phyloP scores from a whole-genome alignment of 495 filamentous ascomycete genomes.

The Chaetomium cochliodes region DNA sequence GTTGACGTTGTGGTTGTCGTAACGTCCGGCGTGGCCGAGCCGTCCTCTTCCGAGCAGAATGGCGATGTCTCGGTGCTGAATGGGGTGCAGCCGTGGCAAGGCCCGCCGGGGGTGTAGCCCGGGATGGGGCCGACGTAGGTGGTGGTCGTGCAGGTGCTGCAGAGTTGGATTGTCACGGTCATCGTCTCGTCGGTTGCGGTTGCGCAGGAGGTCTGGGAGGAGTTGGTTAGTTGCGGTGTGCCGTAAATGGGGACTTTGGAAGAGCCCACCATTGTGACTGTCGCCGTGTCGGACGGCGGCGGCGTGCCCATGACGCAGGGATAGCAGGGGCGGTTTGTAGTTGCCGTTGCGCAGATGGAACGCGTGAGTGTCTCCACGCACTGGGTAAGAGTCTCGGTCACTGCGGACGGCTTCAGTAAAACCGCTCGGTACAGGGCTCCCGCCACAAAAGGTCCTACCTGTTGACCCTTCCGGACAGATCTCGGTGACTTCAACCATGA shows the following conservation, averaged over 20 bases:
- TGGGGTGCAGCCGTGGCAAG: slow-evolving; percentile 33
- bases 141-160: slow-evolving; percentile 31
- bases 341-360: slow-evolving; percentile 42
- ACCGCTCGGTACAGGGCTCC: no score
- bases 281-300: slow-evolving; percentile 30
- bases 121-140: slow-evolving; percentile 36
- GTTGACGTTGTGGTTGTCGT: slow-evolving; percentile 4
- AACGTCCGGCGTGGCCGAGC: neutral
- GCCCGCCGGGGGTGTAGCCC: slow-evolving; percentile 33
- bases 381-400: slow-evolving; percentile 29
- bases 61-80: neutral
- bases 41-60: neutral
- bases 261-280: slow-evolving; percentile 35
- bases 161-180: slow-evolving; percentile 34
- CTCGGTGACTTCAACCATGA: slow-evolving; percentile 37
- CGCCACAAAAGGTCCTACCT: slow-evolving; percentile 14
- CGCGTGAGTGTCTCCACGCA: slow-evolving; percentile 34
- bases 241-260: neutral
- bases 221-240: neutral
- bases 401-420: slow-evolving; percentile 16
- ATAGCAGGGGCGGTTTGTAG: slow-evolving; percentile 40
- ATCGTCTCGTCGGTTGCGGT: slow-evolving; percentile 25
- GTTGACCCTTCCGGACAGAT: slow-evolving; percentile 35
- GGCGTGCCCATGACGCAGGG: slow-evolving; percentile 35
- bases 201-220: slow-evolving; percentile 30